Percentiles rank a stretch among this genome's conserved stretches.
phyloP scores from a whole-genome alignment of 2,329 filamentous ascomycete species.

The Arthrobotrys megalospora region DNA sequence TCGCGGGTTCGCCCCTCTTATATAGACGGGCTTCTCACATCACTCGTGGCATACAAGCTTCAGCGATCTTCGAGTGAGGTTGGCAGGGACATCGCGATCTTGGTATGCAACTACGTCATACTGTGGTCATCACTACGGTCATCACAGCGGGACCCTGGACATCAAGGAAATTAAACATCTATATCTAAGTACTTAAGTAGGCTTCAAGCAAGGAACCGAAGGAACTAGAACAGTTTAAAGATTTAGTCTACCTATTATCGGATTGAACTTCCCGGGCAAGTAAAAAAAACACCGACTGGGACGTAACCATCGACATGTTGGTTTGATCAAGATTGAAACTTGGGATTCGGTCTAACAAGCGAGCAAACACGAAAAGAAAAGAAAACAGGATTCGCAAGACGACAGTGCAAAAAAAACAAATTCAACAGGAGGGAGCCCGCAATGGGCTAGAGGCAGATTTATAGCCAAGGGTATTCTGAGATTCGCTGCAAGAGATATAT shows the following conservation, averaged over 20 bases:
- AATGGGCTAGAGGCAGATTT: neutral
- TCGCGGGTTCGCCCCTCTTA: constrained; percentile 5
- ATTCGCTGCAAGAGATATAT: constrained; percentile 31
- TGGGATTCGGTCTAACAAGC: constrained; percentile 21
- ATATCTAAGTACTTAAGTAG: neutral
- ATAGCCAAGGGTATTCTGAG: constrained; percentile 21
- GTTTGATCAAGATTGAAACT: constrained; percentile 10
- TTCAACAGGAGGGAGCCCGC: neutral
- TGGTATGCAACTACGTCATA: constrained; percentile 46
- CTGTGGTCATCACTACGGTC: constrained; percentile 28
- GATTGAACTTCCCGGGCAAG: constrained; percentile 2
- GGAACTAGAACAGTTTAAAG: neutral
- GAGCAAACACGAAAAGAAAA: neutral
- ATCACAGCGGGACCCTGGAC: neutral
- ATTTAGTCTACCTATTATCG: constrained; percentile 16
- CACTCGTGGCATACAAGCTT: neutral
- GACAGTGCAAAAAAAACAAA: neutral
- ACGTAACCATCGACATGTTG: constrained; percentile 14
- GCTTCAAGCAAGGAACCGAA: constrained; percentile 5
- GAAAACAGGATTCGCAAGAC: neutral
- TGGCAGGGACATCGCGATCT: constrained; percentile 17
- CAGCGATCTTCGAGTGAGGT: constrained; percentile 14
- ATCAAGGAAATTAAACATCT: neutral
- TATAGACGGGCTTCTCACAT: constrained; percentile 1
- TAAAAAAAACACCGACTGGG: neutral